These are phyloP conservation scores for Cytospora paraplurivora DNA, from an alignment of 2,329 filamentous ascomycete genomes.

Conservation along the genomic window DNA sequence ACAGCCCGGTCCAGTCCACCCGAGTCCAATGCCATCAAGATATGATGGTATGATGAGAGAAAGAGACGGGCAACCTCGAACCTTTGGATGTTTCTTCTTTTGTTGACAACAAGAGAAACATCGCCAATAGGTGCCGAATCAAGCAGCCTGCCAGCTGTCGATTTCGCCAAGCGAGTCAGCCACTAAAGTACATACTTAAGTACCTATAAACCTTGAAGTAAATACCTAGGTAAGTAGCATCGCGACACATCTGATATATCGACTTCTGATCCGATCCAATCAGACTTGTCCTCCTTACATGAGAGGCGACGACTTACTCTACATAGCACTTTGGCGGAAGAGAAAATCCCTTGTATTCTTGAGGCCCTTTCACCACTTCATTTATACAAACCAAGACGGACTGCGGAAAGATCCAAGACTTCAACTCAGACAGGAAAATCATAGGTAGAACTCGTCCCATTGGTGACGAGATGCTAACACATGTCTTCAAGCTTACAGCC, in stretches of 20 bases:
- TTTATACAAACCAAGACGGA: neutral
- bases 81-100: neutral
- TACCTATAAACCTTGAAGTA: no score
- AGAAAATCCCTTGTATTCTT: neutral
- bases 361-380: neutral
- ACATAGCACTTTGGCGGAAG: neutral
- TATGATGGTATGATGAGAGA: slow-evolving; percentile 1
- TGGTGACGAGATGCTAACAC: neutral
- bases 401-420: neutral
- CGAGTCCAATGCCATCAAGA: neutral
- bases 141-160: slow-evolving; percentile 8
- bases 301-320: neutral
- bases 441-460: neutral
- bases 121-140: slow-evolving; percentile 3
- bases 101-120: neutral
- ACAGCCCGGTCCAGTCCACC: neutral
- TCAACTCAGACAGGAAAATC: no score
- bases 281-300: neutral
- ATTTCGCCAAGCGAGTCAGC: neutral
- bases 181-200: neutral
- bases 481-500: neutral
- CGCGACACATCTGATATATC: neutral
- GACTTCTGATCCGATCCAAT: neutral
- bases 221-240: no score
- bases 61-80: neutral